Conservation (phyloP, 345 rosid genomes). For the Eucalyptus pauciflora region DNA sequence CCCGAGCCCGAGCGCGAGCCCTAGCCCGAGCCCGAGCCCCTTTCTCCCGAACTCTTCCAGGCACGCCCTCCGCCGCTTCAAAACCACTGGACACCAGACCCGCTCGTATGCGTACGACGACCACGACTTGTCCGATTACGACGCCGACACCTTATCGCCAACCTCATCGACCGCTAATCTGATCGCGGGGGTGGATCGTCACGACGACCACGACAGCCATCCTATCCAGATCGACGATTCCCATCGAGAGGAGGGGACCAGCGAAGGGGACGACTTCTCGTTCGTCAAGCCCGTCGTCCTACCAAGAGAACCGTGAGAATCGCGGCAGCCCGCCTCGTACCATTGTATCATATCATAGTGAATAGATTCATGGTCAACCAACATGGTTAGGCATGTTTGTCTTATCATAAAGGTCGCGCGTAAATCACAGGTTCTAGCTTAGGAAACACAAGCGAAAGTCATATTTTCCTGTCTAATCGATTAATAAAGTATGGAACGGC, state of each 20-base stretch:
- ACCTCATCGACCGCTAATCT: slow-evolving; percentile 11
- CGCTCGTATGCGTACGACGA: slow-evolving; percentile 28
- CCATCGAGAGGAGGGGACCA: slow-evolving; percentile 6
- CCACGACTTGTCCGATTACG: slow-evolving; percentile 45
- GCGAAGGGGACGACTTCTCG: slow-evolving; percentile 49
- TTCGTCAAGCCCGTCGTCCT: slow-evolving; percentile 42
- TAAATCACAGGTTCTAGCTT: neutral
- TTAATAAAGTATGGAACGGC: neutral
- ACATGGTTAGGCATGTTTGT: neutral
- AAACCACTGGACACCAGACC: slow-evolving; percentile 74
- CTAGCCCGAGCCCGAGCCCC: neutral
- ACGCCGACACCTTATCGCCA: slow-evolving; percentile 50
- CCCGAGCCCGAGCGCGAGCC: slow-evolving; percentile 5
- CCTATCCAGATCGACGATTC: slow-evolving; percentile 13
- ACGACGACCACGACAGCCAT: slow-evolving; percentile 4
- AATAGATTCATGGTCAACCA: neutral
- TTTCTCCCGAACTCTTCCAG: neutral
- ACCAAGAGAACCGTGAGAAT: slow-evolving; percentile 10
- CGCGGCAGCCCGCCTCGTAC: neutral
- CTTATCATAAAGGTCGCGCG: neutral
- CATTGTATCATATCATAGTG: neutral
- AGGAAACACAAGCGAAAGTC: neutral
- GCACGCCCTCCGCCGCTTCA: slow-evolving; percentile 45
- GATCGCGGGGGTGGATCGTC: slow-evolving; percentile 17
- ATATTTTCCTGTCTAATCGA: neutral